Conservation (phyloP, 495 filamentous ascomycete species). For the Penicillium ucsense region DNA sequence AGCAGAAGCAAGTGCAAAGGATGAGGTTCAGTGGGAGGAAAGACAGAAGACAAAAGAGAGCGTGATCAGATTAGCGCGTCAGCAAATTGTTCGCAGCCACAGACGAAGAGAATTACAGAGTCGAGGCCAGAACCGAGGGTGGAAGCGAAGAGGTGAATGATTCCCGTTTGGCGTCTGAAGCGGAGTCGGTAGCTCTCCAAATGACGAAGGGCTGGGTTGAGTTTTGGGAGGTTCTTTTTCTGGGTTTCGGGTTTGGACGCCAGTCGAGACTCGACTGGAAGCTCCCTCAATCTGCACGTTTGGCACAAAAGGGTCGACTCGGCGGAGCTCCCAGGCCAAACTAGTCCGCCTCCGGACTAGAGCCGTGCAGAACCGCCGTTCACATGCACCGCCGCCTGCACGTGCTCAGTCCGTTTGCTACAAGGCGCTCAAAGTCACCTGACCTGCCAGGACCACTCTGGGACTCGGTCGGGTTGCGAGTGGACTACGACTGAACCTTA, state of each 20-base stretch:
- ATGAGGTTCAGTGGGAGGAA: background rate
- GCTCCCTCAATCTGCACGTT: background rate
- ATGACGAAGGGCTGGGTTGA: slow-evolving; percentile 7
- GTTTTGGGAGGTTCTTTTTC: no score
- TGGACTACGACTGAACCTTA: no score
- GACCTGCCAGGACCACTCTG: background rate
- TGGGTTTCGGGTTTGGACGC: no score
- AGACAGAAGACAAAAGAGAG: background rate
- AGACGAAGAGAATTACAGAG: no score
- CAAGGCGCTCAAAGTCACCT: background rate
- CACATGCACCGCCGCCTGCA: background rate
- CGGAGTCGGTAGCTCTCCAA: slow-evolving; percentile 4
- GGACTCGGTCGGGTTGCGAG: background rate
- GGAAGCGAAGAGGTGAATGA: no score
- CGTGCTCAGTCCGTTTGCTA: slow-evolving; percentile 8
- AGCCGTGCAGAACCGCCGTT: slow-evolving; percentile 1
- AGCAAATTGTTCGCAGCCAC: no score
- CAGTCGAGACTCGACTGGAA: background rate
- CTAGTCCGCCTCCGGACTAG: slow-evolving; percentile 5
- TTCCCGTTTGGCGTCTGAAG: background rate
- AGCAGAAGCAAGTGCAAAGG: no score
- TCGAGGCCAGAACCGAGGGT: no score
- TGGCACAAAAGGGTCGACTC: background rate
- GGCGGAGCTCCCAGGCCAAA: no score
- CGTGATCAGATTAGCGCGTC: no score